phyloP scores from a whole-genome alignment of 2,329 filamentous ascomycete species.

The Diaporthe capsici region DNA sequence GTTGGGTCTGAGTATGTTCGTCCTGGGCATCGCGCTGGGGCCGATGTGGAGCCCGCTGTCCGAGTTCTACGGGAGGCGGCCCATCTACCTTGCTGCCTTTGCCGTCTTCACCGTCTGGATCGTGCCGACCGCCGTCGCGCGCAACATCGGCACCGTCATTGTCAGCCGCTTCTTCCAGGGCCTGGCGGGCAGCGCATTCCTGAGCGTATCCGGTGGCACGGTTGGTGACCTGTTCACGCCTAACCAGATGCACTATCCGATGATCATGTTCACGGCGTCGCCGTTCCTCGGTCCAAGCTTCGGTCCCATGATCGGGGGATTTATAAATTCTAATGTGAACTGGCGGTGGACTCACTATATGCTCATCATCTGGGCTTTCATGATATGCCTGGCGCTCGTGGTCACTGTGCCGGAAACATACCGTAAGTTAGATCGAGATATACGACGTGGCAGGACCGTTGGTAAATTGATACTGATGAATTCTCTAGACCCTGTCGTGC shows the following conservation, averaged over 20 bases:
- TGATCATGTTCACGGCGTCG: constrained; percentile 82
- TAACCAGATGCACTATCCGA: constrained; percentile 80
- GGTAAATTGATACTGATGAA: background rate
- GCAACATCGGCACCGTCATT: constrained; percentile 85
- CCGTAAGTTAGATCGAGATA: constrained; percentile 58
- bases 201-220: constrained; percentile 85
- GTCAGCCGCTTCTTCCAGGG: constrained; percentile 84
- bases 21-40: constrained; percentile 78
- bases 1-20: constrained; percentile 85
- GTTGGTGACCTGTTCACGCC: constrained; percentile 84
- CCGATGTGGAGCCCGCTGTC: constrained; percentile 76
- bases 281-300: constrained; percentile 75
- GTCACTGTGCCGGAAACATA: constrained; percentile 91
- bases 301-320: constrained; percentile 78
- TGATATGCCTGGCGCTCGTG: constrained; percentile 73
- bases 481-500: constrained; percentile 71
- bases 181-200: constrained; percentile 76
- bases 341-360: constrained; percentile 92
- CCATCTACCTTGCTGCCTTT: constrained; percentile 84
- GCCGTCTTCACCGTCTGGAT: constrained; percentile 83
- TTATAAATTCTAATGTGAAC: constrained; percentile 81
- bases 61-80: constrained; percentile 86
- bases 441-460: background rate
- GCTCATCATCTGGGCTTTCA: constrained; percentile 84
- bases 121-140: constrained; percentile 84